phyloP scores from a whole-genome alignment of 352 stramenopile species.

The Phytophthora brassicae region DNA sequence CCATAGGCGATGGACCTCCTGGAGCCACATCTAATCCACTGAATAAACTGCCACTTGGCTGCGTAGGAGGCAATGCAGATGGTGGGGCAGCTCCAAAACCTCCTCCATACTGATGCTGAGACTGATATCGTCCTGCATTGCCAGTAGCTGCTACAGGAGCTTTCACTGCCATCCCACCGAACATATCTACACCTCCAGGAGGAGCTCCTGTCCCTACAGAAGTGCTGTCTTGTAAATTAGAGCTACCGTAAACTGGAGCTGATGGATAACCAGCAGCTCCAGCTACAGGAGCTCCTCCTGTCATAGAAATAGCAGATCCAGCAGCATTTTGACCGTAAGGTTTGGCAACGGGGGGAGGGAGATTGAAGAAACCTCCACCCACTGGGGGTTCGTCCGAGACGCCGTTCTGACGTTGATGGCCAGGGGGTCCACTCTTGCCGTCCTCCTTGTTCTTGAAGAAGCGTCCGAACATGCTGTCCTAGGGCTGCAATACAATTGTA shows the following conservation, averaged over 20 bases:
- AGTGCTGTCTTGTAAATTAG: conserved; percentile 19
- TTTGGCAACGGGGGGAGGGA: conserved; percentile 68
- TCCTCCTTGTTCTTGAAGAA: conserved; percentile 89
- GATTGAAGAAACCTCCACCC: conserved; percentile 85
- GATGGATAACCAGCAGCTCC: conserved; percentile 23
- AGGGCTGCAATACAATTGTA: conserved; percentile 3
- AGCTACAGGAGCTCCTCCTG: conserved; percentile 4
- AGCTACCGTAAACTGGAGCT: conserved; percentile 20
- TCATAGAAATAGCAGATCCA: conserved; percentile 13
- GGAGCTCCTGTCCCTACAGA: conserved; percentile 6
- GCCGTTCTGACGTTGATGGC: conserved; percentile 44
- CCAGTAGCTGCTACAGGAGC: conserved; percentile 16
- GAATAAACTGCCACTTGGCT: conserved; percentile 42
- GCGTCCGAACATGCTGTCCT: conserved; percentile 61
- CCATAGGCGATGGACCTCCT: conserved; percentile 5
- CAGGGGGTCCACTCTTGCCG: conserved; percentile 55
- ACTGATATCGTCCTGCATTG: conserved; percentile 26
- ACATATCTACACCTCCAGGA: conserved; percentile 54
- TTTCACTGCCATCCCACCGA: conserved; percentile 76
- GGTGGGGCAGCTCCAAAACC: conserved; percentile 20
- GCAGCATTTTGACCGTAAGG: conserved; percentile 30
- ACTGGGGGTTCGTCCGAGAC: conserved; percentile 37
- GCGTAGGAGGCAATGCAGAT: conserved; percentile 1
- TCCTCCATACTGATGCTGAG: conserved; percentile 35
- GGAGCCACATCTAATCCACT: conserved; percentile 54